Evolutionary conservation across 306 rosid genomes (phyloP).

Genomic region (Quercus cerris): DNA sequence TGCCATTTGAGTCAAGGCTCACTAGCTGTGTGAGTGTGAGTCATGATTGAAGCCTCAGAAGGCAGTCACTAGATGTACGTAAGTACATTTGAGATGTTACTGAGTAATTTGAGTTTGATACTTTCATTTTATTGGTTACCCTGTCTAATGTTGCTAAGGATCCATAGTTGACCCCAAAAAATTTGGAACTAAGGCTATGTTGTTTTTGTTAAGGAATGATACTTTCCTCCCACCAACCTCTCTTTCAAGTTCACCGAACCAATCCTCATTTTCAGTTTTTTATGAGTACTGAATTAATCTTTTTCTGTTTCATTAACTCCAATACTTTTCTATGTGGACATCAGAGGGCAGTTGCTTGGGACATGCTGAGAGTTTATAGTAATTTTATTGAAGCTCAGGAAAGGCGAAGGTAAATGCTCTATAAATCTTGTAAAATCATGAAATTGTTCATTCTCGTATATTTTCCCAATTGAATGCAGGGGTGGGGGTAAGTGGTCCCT

Average conservation of each 20-base stretch:
- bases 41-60: background rate
- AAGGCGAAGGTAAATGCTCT: constrained; percentile 68
- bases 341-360: constrained; percentile 95
- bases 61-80: background rate
- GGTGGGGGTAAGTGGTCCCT: background rate
- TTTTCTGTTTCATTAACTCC: background rate
- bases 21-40: no score
- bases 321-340: constrained; percentile 14
- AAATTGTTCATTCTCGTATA: background rate
- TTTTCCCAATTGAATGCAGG: background rate
- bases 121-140: no score
- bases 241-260: constrained; percentile 11
- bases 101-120: background rate
- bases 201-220: background rate
- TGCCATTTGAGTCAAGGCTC: no score
- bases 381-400: constrained; percentile 78
- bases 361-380: constrained; percentile 83
- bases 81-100: background rate
- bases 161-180: no score
- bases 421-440: background rate
- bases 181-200: no score
- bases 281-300: constrained; percentile 3
- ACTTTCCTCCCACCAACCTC: background rate
- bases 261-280: constrained; percentile 2
- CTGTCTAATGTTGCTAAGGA: no score